Base-by-base conservation (phyloP, 2,329 filamentous ascomycete species). In the Nigrospora osmanthi region DNA sequence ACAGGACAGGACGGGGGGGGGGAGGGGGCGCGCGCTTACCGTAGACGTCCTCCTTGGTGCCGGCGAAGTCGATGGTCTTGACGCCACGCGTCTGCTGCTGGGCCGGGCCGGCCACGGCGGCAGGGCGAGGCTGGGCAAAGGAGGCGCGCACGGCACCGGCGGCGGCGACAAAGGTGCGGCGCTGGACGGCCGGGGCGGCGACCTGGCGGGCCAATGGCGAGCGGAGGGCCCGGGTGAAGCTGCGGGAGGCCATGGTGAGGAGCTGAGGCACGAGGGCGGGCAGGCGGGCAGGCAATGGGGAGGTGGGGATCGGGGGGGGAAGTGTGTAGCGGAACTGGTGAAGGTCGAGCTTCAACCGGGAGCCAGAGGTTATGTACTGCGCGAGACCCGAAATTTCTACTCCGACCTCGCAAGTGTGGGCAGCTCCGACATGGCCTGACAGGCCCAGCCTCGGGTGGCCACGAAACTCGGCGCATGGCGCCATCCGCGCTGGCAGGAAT, bases 21-120 rank as follows among this genome's bases (percentile, higher is more conserved):
- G 30, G 16, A 36, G 40, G 35, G 51, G n/a, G n/a, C n/a, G n/a
- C n/a, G n/a, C n/a, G 63, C 79, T 60, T 71, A 94, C 89, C 89
- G 68, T 87, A 96, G 67, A 98, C 93, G 57, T 84, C 81, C 81
- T 98, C 93, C 76, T 94, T 91, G 66, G 80, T 78, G 63, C 89
- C 93, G 57, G 93, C 93, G 70, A 98, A 98, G 82, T 97, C 90
- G 71, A 98, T 91, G 59, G 91, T 96, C 88, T 98, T 97, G 65
- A 95, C 73, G 69, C 93, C 93, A 65, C 93, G 85, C 56, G 79
- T 74, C 76, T 89, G 85, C 67, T 81, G 76, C 50, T 61, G 60
- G 46, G 63, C 62, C 54, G 68, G 64, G 50, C 66, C 71, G 57
- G 70, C 66, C 40, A 72, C 67, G 52, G 64, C 64, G 54, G 71